Evolutionary conservation across 139 green algal genomes (phyloP), one percentile per base, ranked within the genome.

Genomic region (Volvox africanus): DNA sequence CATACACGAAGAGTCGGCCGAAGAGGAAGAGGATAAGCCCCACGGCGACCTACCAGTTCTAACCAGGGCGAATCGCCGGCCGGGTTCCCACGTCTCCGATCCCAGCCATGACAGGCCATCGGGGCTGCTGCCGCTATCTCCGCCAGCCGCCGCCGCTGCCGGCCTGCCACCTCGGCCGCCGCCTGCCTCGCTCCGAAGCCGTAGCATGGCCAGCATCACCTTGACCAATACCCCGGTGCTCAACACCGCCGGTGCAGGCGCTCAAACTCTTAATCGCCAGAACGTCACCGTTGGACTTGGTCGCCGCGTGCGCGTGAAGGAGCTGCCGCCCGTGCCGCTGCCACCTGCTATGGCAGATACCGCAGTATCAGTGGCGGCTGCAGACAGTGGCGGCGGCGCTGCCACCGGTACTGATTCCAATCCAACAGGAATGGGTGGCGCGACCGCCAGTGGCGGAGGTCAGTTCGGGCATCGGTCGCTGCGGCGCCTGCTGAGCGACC

Each of bases 401-500:
- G 65, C 65, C 24, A 5, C 11, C 11, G 65, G 21, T 9, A 73
- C 0, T 30, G 61, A n/a, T 18, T 61, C 75, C 14, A 9, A 55
- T 55, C 44, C 44, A 5, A 14, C 9, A 55, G 44, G 9, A 55
- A 55, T 55, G 44, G 9, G 44, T 14, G 9, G 44, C 44, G 44
- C 44, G 9, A 14, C 44, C 9, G 44, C 44, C 5, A 55, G 44
- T 55, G 44, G 9, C 9, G 75, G 32, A 28, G 1, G 1, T 22
- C 11, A 61, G 36, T 1, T 67, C 37, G 2, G 35, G 78, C 78
- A 67, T 5, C 11, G 33, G 19, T 67, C 36, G 37, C 37, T 84
- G 37, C 78, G 78, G 37, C 78, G 78, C 36, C 36, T 84, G 37
- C 78, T 84, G 18, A 67, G 78, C 78, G 78, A 84, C 21, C 78